These are phyloP conservation scores for Xerocomellus chrysenteron DNA, from an alignment of 768 basidiomycete species.

Conservation along the genomic window DNA sequence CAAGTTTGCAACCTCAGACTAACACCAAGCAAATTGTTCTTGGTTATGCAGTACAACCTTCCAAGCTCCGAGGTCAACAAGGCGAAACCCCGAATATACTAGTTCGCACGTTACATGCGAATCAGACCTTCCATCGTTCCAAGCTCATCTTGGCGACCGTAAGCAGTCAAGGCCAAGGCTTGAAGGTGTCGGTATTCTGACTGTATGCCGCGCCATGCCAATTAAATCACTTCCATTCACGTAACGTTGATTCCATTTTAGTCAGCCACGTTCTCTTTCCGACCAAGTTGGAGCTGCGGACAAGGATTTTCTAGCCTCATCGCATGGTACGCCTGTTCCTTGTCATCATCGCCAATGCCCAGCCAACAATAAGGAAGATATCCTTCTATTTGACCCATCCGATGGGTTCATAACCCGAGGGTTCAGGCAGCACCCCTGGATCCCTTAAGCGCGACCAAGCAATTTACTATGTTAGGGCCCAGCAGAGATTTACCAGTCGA, in stretches of 20 bases:
- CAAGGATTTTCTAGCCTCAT: not conserved
- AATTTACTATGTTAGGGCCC: no score
- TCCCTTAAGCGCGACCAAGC: no score
- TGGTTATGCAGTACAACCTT: not conserved
- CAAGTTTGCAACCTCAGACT: no score
- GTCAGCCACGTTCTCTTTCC: no score
- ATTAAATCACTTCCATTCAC: not conserved
- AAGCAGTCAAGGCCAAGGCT: no score
- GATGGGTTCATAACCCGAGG: not conserved
- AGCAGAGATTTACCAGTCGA: no score
- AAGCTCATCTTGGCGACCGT: no score
- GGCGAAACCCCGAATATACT: not conserved
- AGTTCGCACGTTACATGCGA: not conserved
- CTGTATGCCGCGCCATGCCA: not conserved
- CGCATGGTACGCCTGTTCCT: not conserved
- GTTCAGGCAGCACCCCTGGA: not conserved
- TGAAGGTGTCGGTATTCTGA: not conserved
- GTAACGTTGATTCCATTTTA: not conserved
- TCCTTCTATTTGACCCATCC: conserved; percentile 37
- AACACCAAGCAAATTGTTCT: not conserved
- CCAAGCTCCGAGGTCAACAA: not conserved
- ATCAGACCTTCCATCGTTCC: no score
- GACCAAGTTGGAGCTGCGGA: not conserved
- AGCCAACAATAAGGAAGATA: conserved; percentile 10
- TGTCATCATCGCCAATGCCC: not conserved